A percentile compares a stretch with the other conserved stretches of the same genome.
These are phyloP conservation scores for Fusarium verrucosum DNA, from an alignment of 2,329 filamentous ascomycete species.

Conservation along the genomic window DNA sequence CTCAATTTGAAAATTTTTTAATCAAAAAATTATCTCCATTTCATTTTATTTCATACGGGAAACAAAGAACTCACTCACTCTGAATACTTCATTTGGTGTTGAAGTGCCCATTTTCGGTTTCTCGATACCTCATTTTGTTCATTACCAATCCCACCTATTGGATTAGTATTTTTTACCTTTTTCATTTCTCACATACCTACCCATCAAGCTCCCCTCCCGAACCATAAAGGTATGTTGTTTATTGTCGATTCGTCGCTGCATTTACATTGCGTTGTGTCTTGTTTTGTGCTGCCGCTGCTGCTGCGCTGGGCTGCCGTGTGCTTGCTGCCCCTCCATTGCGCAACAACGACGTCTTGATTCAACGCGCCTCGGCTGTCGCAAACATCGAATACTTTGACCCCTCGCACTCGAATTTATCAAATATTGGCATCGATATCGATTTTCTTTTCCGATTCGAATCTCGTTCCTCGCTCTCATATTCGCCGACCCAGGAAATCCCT, in stretches of 20 bases:
- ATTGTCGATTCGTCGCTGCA: no score
- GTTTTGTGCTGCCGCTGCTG: slow-evolving; percentile 18
- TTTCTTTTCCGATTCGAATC: slow-evolving; percentile 2
- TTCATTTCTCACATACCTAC: slow-evolving; percentile 10
- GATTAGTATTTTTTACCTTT: slow-evolving; percentile 19
- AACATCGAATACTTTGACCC: slow-evolving; percentile 6
- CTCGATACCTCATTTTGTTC: slow-evolving; percentile 11
- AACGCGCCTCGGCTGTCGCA: slow-evolving; percentile 26
- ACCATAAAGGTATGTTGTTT: slow-evolving; percentile 37
- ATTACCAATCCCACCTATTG: slow-evolving; percentile 27
- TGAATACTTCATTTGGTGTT: slow-evolving; percentile 25
- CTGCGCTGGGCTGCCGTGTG: neutral
- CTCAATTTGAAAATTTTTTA: slow-evolving; percentile 45
- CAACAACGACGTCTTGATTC: slow-evolving; percentile 17
- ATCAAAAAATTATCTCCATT: slow-evolving; percentile 34
- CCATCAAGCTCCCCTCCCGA: slow-evolving; percentile 34
- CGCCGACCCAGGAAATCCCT: slow-evolving; percentile 30
- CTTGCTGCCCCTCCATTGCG: slow-evolving; percentile 36
- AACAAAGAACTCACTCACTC: slow-evolving; percentile 32
- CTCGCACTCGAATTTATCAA: slow-evolving; percentile 8
- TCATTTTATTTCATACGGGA: slow-evolving; percentile 17
- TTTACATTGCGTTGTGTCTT: slow-evolving; percentile 30
- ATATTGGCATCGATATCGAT: neutral
- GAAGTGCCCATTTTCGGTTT: slow-evolving; percentile 13
- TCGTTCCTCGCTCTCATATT: neutral